Evolutionary conservation across 176 grass and related monocot genomes (phyloP), one percentile per base, ranked within the genome.

Genomic region (Olyra latifolia): DNA sequence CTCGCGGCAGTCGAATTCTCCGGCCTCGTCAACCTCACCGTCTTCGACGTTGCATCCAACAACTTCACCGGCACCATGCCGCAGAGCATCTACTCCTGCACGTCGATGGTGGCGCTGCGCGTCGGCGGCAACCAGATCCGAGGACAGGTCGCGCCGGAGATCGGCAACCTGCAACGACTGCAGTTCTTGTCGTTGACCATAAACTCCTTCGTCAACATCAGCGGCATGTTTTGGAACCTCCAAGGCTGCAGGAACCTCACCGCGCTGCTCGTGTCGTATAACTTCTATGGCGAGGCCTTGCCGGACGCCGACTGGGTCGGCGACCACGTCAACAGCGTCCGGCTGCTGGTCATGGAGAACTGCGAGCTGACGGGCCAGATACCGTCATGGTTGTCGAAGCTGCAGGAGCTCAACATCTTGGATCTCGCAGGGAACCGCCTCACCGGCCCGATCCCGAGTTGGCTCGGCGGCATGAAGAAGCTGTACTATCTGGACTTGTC

Each of bases 401-500:
- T 90, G n/a, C 61, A 75, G 16, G 66, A 66, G 62, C 76, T 91
- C 56, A 84, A 53, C 55, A 10, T 87, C 23, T 28, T 91, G 14
- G 27, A 87, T 23, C 89, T 91, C 55, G 48, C 71, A 15, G 69
- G 32, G 28, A 91, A 91, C 64, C 28, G 35, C 29, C 85, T 91
- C 49, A 84, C 81, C 25, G 89, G 85, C 0, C 55, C 62, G 29
- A 77, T 91, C 58, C 89, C 89, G 19, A 76, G 12, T 20, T 87
- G 84, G 84, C 63, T 91, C 35, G 85, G 85, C 17, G 6, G 17
- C 44, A 57, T 91, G 76, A 78, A 69, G 46, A 84, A 53, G 12
- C 81, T 91, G 2, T 87, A 80, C 66, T 91, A 91, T 50, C 11
- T 91, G 11, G 89, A 91, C 77, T 11, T 91, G 46, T 87, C 89